Evolutionary conservation across 345 rosid genomes (phyloP), one percentile per base, ranked within the genome.

Genomic region (Erysimum cheiranthoides): DNA sequence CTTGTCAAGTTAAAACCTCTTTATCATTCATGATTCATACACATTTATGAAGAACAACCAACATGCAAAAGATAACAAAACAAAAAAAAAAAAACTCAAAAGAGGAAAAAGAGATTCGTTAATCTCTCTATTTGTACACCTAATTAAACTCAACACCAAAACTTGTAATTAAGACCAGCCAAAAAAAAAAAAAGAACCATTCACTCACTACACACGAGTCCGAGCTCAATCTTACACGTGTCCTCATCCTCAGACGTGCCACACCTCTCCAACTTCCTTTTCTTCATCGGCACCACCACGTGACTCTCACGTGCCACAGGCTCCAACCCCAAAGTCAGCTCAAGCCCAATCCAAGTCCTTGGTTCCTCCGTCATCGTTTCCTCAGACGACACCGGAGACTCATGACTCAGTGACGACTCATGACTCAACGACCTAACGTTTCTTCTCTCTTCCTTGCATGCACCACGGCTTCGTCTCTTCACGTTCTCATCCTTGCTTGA

Each of bases 351-450:
- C 46, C 73, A 85, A 5, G 88, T 85, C 18, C 80, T 73, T 79
- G 84, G 84, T 75, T 90, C 87, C 12, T 80, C 82, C 53, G 85
- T 89, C 38, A 83, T 91, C 39, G 79, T 66, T 56, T 63, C 82
- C 54, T 89, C 98, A 14, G 75, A 94, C 3, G 75, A 94, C 12
- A 85, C 88, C 86, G 73, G 27, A 2, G 97, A 89, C 79, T 88
- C 89, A 73, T 92, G 97, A 80, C 99, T 92, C 87, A 95, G 83
- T 4, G 97, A 86, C 3, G 97, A 95, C 16, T 88, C 97, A 68
- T 89, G 98, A 50, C 98, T 94, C 68, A 86, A 17, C 13, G 79
- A 77, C 66, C 80, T 56, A 39, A 16, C 66, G 52, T 75, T 67
- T 25, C 70, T 67, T 25, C 70, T 60, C 34, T 71, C 65, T 69